A percentile compares a stretch with the other conserved stretches of the same genome.
phyloP scores from a whole-genome alignment of 495 filamentous ascomycete species.

The Daldinia loculata region DNA sequence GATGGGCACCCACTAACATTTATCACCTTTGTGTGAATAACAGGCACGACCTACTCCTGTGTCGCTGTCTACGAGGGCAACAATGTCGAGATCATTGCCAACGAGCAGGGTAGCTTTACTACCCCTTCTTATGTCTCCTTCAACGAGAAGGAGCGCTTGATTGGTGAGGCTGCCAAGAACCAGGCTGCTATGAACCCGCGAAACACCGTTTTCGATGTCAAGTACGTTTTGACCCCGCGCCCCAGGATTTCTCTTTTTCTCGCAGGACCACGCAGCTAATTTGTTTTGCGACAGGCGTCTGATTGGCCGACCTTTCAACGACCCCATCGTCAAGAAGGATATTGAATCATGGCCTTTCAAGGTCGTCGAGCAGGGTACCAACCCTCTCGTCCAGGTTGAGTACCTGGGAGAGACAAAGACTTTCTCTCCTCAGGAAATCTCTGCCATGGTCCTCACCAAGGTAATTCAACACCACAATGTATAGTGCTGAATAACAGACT shows the following conservation, averaged over 20 bases:
- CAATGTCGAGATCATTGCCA: slow-evolving; percentile 99
- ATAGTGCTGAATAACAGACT: neutral
- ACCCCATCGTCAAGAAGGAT: slow-evolving; percentile 97
- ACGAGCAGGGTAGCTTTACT: slow-evolving; percentile 99
- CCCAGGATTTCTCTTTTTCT: neutral
- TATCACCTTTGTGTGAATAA: slow-evolving; percentile 35
- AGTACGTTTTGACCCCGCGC: slow-evolving; percentile 58
- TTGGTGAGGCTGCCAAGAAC: slow-evolving; percentile 99
- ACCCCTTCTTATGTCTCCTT: slow-evolving; percentile 98
- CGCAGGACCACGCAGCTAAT: slow-evolving; percentile 39
- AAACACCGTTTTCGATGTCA: slow-evolving; percentile 99
- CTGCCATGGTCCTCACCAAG: slow-evolving; percentile 93
- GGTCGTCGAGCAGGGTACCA: slow-evolving; percentile 86
- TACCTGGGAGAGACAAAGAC: slow-evolving; percentile 93
- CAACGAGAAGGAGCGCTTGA: slow-evolving; percentile 97
- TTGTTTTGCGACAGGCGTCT: slow-evolving; percentile 68
- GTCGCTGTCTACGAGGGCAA: slow-evolving; percentile 99
- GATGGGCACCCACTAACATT: slow-evolving; percentile 21
- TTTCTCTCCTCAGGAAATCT: slow-evolving; percentile 98
- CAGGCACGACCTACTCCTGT: slow-evolving; percentile 99
- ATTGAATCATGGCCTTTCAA: slow-evolving; percentile 99
- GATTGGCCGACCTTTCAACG: slow-evolving; percentile 92
- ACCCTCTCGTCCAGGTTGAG: slow-evolving; percentile 92
- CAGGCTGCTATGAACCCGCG: slow-evolving; percentile 98
- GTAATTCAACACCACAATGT: slow-evolving; percentile 53